These are phyloP conservation scores for Tolypocladium nubicola DNA, from an alignment of 2,329 filamentous ascomycete genomes.

Conservation along the genomic window DNA sequence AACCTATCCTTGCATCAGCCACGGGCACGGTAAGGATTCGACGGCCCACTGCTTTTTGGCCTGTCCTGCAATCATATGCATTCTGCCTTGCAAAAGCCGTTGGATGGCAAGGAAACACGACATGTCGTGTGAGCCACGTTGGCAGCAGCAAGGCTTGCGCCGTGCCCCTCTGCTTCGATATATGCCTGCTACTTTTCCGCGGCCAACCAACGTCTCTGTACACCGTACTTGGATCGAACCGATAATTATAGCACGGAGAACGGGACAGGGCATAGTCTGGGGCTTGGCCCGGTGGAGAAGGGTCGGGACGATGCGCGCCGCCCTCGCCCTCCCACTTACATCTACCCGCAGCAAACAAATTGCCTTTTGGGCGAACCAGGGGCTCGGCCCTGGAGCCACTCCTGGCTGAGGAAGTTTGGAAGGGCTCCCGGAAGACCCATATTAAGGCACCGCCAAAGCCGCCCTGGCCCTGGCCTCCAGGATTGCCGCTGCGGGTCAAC, in stretches of 20 bases:
- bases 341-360: background rate
- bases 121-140: background rate
- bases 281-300: too few species aligned
- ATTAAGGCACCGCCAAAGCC: background rate
- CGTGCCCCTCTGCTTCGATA: background rate
- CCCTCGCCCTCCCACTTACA: too few species aligned
- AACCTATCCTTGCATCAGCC: background rate
- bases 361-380: background rate
- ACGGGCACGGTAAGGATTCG: background rate
- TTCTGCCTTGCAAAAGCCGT: background rate
- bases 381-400: background rate
- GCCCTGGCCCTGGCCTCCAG: background rate
- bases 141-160: background rate
- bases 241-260: background rate
- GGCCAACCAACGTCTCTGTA: background rate
- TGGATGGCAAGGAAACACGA: background rate
- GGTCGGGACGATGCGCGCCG: background rate
- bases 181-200: background rate
- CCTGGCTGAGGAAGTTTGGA: background rate
- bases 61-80: background rate
- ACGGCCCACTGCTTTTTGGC: background rate
- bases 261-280: background rate
- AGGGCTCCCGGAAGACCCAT: background rate
- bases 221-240: background rate
- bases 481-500: background rate